phyloP scores from a whole-genome alignment of 176 grass and related monocot genomes.

The Carex parvula region DNA sequence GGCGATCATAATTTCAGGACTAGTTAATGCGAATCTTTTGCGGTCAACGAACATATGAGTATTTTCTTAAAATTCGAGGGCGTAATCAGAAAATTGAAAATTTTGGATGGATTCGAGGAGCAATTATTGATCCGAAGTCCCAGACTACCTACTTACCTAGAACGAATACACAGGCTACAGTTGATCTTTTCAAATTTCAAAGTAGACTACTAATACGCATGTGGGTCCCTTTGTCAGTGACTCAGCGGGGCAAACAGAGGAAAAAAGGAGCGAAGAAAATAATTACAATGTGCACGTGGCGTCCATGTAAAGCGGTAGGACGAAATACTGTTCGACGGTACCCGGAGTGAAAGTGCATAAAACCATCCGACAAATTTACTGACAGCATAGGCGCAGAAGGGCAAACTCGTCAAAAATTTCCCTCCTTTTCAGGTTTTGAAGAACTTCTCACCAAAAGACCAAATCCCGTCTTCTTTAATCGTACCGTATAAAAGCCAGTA shows the following conservation, averaged over 20 bases:
- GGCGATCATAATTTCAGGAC: background rate
- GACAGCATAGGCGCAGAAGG: background rate
- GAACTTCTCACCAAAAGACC: background rate
- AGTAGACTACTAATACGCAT: background rate
- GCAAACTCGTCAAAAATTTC: constrained; percentile 25
- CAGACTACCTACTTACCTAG: too few species aligned
- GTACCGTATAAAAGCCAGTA: background rate
- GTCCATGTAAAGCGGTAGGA: background rate
- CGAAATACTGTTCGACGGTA: background rate
- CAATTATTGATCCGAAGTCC: background rate
- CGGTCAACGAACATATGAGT: background rate
- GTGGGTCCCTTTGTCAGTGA: background rate
- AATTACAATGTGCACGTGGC: background rate
- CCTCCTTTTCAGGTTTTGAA: constrained; percentile 16
- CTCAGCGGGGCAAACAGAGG: background rate
- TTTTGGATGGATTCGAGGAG: background rate
- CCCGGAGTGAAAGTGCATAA: background rate
- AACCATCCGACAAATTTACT: constrained; percentile 14
- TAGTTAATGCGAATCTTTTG: background rate
- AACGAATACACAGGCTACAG: background rate
- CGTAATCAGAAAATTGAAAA: background rate
- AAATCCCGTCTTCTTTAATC: background rate
- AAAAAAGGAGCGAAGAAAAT: background rate
- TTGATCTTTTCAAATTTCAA: background rate
- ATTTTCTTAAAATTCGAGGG: background rate